Base-by-base conservation (phyloP, 2,329 filamentous ascomycete species). In the Hymenoscyphus repandus region DNA sequence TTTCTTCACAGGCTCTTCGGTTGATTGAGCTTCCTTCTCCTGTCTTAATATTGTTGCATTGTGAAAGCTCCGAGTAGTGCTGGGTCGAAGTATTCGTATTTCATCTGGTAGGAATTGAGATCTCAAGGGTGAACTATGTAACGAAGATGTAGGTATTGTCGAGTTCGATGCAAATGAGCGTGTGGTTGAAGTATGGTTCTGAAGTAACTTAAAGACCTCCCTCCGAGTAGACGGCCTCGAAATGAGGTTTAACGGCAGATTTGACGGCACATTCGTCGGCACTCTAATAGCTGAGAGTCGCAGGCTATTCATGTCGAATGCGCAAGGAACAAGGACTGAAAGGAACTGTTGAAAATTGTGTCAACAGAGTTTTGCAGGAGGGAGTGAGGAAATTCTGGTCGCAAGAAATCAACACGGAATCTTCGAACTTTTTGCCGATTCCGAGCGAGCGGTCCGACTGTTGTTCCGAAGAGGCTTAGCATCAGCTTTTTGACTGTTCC, bases 61-160 rank as follows among this genome's bases (percentile, higher is more conserved):
- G 50, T 65, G 59, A 45, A 66, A 63, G 17, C 22, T 47, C 49
- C 63, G 51, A 6, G 58, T 49, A 42, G 34, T 20, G 22, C 45
- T 39, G 10, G 43, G 39, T 34, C 39, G 17, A 17, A 59, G 42
- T 11, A 38, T 51, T 34, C 51, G 50, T 33, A 65, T 54, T 36
- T 64, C 60, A 18, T 59, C 62, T 59, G 69, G 68, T 62, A 71
- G 57, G 67, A 70, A 60, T 67, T 66, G 59, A 59, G 71, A 65
- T 51, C 64, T 51, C 44, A 67, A 56, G 34, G 68, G 52, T 69
- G 69, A 37, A 65, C 60, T 57, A 65, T 63, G 57, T 62, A 68
- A 53, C 62, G 69, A 55, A 70, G 64, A 58, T 68, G 72, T 52
- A 66, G 69, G 62, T 51, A 64, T 63, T 59, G 59, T 51, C 50